Percentiles rank a stretch among this genome's conserved stretches.
Evolutionary conservation across 2,329 filamentous ascomycete genomes (phyloP).

Genomic region (Exophiala sideris): DNA sequence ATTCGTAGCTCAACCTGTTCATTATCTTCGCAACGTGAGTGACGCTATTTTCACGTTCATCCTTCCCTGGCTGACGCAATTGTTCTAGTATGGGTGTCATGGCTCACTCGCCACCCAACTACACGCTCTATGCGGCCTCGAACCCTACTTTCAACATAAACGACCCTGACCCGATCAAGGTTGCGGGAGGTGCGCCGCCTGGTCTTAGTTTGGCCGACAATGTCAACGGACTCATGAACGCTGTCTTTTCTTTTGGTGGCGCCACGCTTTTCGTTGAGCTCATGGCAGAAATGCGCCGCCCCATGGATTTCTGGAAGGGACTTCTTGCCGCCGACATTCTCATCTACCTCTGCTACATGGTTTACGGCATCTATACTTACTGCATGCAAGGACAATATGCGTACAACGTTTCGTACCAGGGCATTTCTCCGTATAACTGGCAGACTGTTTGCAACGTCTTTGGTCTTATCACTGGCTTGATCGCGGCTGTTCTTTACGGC

Average conservation of each 20-base stretch:
- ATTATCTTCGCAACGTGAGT: constrained; percentile 50
- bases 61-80: neutral
- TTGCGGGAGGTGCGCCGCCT: constrained; percentile 12
- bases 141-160: constrained; percentile 40
- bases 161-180: constrained; percentile 39
- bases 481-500: constrained; percentile 40
- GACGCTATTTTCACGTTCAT: neutral
- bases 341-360: constrained; percentile 48
- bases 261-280: constrained; percentile 58
- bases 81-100: constrained; percentile 47
- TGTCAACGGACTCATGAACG: constrained; percentile 53
- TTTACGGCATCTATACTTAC: constrained; percentile 49
- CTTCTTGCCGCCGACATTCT: constrained; percentile 46
- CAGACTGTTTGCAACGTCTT: constrained; percentile 44
- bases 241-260: constrained; percentile 58
- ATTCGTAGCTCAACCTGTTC: constrained; percentile 45
- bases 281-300: constrained; percentile 52
- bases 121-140: constrained; percentile 35
- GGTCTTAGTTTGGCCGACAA: constrained; percentile 44
- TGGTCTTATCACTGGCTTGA: constrained; percentile 37
- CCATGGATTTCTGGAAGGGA: constrained; percentile 50
- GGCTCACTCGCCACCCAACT: constrained; percentile 51
- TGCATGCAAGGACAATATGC: constrained; percentile 48
- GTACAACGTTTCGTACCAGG: constrained; percentile 41
- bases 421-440: constrained; percentile 38